These are phyloP conservation scores for Botryobasidium botryosum DNA, from an alignment of 768 basidiomycete species.

Conservation along the genomic window DNA sequence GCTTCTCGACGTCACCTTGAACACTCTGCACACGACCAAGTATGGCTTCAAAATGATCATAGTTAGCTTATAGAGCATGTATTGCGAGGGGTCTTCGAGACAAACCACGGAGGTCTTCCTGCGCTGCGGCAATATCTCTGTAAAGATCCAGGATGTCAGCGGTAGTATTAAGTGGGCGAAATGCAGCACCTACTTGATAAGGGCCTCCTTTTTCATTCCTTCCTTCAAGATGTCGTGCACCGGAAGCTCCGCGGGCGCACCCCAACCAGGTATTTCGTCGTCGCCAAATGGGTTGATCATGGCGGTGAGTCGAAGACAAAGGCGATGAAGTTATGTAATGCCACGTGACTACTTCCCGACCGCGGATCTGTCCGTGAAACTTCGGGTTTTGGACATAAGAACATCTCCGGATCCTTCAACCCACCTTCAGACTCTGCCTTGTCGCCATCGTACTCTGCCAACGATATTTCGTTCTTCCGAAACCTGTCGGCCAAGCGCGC, in stretches of 20 bases:
- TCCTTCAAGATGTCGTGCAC: conserved; percentile 51
- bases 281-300: conserved; percentile 12
- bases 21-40: conserved; percentile 47
- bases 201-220: conserved; percentile 57
- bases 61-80: background rate
- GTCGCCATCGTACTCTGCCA: too few species aligned
- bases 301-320: too few species aligned
- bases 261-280: conserved; percentile 11
- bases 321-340: too few species aligned
- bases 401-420: too few species aligned
- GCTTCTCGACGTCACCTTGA: conserved; percentile 66
- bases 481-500: too few species aligned
- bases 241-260: conserved; percentile 1
- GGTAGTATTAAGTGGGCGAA: background rate
- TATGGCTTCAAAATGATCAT: conserved; percentile 32
- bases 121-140: conserved; percentile 61
- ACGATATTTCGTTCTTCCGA: too few species aligned
- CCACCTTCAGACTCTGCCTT: too few species aligned
- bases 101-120: conserved; percentile 61
- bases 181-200: conserved; percentile 46
- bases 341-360: too few species aligned
- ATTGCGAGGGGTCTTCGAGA: conserved; percentile 2
- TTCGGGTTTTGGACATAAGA: too few species aligned
- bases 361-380: too few species aligned
- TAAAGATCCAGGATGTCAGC: background rate